Conservation (phyloP, 2,329 filamentous ascomycete genomes). For the Amylocarpus encephaloides region DNA sequence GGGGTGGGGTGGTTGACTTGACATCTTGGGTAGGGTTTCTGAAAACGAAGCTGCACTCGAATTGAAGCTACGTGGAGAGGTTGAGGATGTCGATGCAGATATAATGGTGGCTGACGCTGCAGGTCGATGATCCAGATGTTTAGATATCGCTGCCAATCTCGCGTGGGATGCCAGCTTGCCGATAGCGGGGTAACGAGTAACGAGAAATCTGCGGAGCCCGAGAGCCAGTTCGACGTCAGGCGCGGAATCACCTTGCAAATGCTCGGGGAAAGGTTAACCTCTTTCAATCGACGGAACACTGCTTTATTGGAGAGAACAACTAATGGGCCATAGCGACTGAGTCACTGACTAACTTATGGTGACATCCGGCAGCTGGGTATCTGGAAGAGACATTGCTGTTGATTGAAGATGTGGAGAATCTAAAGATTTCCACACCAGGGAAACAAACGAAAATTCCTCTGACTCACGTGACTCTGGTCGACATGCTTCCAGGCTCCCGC, state of each 20-base stretch:
- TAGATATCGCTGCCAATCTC: constrained; percentile 35
- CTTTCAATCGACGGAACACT: no score
- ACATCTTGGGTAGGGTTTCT: constrained; percentile 40
- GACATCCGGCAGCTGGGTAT: background rate
- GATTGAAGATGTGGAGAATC: background rate
- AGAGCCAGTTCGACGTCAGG: background rate
- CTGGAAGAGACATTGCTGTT: background rate
- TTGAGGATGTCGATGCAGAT: constrained; percentile 12
- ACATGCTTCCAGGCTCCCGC: no score
- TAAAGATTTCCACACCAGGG: no score
- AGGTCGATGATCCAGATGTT: constrained; percentile 32
- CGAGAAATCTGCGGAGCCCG: no score
- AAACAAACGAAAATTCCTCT: no score
- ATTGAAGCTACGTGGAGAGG: constrained; percentile 14
- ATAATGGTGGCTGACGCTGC: constrained; percentile 29
- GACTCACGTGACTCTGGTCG: no score
- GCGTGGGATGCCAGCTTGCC: constrained; percentile 20
- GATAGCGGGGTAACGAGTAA: constrained; percentile 25
- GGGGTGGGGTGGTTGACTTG: constrained; percentile 53
- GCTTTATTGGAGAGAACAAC: no score
- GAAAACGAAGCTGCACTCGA: constrained; percentile 12
- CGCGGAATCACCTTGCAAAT: background rate
- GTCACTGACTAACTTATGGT: no score
- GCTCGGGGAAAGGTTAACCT: no score
- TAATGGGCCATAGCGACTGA: no score